Percentiles rank a stretch among this genome's conserved stretches.
phyloP scores from a whole-genome alignment of 768 basidiomycete genomes.

The Galerina marginata region DNA sequence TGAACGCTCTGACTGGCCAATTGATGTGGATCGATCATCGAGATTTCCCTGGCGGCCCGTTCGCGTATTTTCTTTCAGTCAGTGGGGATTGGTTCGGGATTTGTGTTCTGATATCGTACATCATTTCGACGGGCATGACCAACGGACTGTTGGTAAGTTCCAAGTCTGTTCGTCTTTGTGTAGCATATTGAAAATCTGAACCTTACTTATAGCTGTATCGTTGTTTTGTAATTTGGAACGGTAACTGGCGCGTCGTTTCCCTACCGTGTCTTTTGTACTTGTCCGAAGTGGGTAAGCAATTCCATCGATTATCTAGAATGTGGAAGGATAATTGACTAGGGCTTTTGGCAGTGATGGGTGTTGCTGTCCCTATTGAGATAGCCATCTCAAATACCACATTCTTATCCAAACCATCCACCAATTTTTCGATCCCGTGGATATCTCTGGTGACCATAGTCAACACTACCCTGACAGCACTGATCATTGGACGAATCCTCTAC shows the following conservation, averaged over 20 bases:
- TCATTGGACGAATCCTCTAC: conserved; percentile 4
- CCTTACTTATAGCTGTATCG: neutral
- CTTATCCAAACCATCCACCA: neutral
- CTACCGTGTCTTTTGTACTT: neutral
- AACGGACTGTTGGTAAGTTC: neutral
- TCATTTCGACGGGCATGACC: neutral
- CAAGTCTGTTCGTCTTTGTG: neutral
- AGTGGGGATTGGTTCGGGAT: neutral
- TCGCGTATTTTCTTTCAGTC: neutral
- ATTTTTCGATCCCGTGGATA: conserved; percentile 10
- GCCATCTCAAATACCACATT: neutral
- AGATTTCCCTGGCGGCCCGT: neutral
- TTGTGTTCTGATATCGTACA: neutral
- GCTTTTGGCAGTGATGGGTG: neutral
- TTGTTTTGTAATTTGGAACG: conserved; percentile 1
- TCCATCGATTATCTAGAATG: neutral
- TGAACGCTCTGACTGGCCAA: neutral
- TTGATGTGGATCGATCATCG: conserved; percentile 5
- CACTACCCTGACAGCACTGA: conserved; percentile 1
- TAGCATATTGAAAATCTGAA: neutral
- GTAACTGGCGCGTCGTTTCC: neutral
- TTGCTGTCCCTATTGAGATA: neutral
- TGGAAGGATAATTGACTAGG: neutral
- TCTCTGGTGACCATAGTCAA: conserved; percentile 1
- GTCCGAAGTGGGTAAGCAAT: neutral